Percentiles rank a stretch among this genome's conserved stretches.
Conservation (phyloP, 2,329 filamentous ascomycete species). For the Cryphonectria naterciae region DNA sequence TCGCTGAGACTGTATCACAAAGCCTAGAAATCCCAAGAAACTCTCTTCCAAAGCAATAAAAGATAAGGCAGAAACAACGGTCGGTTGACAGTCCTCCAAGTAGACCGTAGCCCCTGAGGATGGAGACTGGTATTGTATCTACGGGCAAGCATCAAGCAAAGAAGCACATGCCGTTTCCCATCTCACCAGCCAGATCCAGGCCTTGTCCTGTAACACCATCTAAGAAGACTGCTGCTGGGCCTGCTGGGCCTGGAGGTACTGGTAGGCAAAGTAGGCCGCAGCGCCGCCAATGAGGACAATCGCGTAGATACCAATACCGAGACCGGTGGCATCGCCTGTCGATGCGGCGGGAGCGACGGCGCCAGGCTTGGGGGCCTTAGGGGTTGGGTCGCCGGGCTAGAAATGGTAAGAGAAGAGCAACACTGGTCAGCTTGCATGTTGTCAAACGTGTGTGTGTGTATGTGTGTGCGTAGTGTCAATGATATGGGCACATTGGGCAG, state of each 20-base stretch:
- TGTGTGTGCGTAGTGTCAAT: neutral
- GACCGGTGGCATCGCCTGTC: slow-evolving; percentile 54
- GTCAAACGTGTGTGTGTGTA: neutral
- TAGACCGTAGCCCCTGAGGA: neutral
- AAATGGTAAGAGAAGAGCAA: slow-evolving; percentile 26
- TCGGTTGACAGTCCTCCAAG: neutral
- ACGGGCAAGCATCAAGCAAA: slow-evolving; percentile 3
- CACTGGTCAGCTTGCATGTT: slow-evolving; percentile 34
- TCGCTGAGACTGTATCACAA: slow-evolving; percentile 11
- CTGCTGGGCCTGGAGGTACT: slow-evolving; percentile 72
- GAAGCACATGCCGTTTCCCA: neutral
- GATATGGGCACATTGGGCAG: neutral
- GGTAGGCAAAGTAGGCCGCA: slow-evolving; percentile 79
- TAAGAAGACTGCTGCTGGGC: slow-evolving; percentile 23
- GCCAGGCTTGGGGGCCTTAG: slow-evolving; percentile 60
- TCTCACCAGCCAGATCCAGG: neutral
- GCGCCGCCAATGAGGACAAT: slow-evolving; percentile 77
- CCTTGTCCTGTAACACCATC: neutral
- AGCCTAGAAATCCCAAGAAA: slow-evolving; percentile 1
- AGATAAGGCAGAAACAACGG: neutral
- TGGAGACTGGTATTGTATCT: slow-evolving; percentile 18
- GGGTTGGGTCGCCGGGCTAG: slow-evolving; percentile 77
- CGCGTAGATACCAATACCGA: slow-evolving; percentile 82
- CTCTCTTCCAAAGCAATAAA: neutral
- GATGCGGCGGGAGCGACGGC: slow-evolving; percentile 54